Evolutionary conservation across 2,329 filamentous ascomycete species (phyloP).

Genomic region (Paecilomyces dactylethromorphus): DNA sequence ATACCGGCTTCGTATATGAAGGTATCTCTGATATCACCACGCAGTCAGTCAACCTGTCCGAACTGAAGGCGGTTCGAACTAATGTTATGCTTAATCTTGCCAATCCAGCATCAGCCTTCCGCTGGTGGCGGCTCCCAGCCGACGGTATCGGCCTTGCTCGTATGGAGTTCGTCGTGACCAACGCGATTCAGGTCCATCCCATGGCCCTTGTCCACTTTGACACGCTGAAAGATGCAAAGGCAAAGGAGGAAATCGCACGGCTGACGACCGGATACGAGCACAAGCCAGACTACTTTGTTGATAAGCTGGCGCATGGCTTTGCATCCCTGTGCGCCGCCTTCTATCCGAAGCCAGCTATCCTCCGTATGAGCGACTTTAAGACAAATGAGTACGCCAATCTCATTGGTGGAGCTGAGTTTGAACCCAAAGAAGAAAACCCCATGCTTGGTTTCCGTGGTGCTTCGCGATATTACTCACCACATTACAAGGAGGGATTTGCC

Average conservation of each 20-base stretch:
- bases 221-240: conserved; percentile 18
- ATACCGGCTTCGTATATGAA: conserved; percentile 31
- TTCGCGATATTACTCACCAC: conserved; percentile 35
- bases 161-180: conserved; percentile 36
- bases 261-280: conserved; percentile 24
- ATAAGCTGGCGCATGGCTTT: conserved; percentile 30
- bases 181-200: conserved; percentile 30
- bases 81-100: conserved; percentile 35
- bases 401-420: conserved; percentile 34
- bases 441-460: conserved; percentile 39
- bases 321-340: conserved; percentile 32
- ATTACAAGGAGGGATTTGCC: conserved; percentile 32
- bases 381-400: conserved; percentile 36
- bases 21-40: conserved; percentile 27
- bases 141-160: conserved; percentile 36
- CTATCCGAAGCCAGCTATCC: conserved; percentile 32
- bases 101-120: conserved; percentile 31
- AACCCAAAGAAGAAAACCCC: conserved; percentile 34
- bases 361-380: conserved; percentile 38
- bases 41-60: conserved; percentile 21
- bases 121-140: conserved; percentile 34
- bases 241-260: conserved; percentile 17
- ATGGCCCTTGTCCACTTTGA: conserved; percentile 33
- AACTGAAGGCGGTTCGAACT: conserved; percentile 17
- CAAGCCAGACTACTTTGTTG: conserved; percentile 35